Evolutionary conservation across 352 stramenopile genomes (phyloP).

Genomic region (Sclerospora graminicola): DNA sequence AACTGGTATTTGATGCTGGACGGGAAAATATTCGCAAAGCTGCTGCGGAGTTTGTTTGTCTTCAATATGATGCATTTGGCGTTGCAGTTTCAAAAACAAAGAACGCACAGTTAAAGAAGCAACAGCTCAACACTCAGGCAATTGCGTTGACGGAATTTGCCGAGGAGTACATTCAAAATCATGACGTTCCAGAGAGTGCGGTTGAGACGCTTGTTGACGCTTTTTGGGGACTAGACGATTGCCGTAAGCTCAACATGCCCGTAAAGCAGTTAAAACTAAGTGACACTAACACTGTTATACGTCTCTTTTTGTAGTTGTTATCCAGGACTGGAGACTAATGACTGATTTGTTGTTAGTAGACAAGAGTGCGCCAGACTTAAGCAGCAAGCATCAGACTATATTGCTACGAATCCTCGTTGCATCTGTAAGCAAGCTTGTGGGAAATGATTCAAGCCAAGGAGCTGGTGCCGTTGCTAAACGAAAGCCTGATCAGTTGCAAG

Average conservation of each 20-base stretch:
- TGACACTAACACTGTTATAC: slow-evolving; percentile 4
- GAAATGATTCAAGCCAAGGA: slow-evolving; percentile 16
- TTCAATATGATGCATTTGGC: slow-evolving; percentile 85
- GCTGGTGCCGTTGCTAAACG: slow-evolving; percentile 29
- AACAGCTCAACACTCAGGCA: slow-evolving; percentile 78
- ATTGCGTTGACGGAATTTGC: slow-evolving; percentile 86
- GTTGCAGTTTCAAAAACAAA: slow-evolving; percentile 55
- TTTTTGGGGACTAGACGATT: slow-evolving; percentile 81
- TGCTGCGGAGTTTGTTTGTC: slow-evolving; percentile 77
- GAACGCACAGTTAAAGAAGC: slow-evolving; percentile 51
- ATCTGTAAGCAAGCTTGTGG: slow-evolving; percentile 50
- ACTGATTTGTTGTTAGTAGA: slow-evolving; percentile 66
- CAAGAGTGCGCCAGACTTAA: slow-evolving; percentile 73
- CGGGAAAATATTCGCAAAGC: slow-evolving; percentile 67
- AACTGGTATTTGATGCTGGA: slow-evolving; percentile 66
- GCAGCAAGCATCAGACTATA: slow-evolving; percentile 70
- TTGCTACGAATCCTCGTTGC: slow-evolving; percentile 63
- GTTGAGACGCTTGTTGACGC: slow-evolving; percentile 75
- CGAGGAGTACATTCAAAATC: slow-evolving; percentile 74
- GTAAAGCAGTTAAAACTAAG: neutral
- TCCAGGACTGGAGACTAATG: slow-evolving; percentile 72
- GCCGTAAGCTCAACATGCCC: slow-evolving; percentile 39
- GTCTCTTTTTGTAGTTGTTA: slow-evolving; percentile 49
- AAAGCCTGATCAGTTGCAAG: slow-evolving; percentile 36
- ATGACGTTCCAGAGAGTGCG: slow-evolving; percentile 39